Evolutionary conservation across 1,139 yeast species (phyloP), one percentile per base, ranked within the genome.

Genomic region (Yamadazyma buinensis): DNA sequence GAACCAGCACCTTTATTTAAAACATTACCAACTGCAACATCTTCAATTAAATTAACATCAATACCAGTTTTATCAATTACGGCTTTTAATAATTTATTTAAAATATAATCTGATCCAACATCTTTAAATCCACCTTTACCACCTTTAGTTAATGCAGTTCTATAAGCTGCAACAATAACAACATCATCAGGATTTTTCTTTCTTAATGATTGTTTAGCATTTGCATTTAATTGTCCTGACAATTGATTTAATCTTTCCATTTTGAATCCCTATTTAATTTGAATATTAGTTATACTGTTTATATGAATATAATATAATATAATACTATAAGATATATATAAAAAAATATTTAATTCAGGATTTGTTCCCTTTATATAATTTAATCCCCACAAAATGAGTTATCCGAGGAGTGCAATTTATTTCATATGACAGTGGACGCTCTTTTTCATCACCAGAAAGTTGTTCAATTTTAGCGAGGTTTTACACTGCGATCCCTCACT

Each of bases 1-100:
- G 90, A 95, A 54, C 96, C 96, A 28, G 95, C 94, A 40, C 95
- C 96, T 37, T 77, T 75, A 64, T 87, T 86, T 54, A 88, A 72
- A 29, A 87, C 96, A 57, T 90, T 88, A 52, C 97, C 97, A 44
- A 84, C 79, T 26, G 83, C 82, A 43, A 88, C 80, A 51, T 88
- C 97, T 50, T 83, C 95, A 44, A 88, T 77, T 50, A 77, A 57
- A 42, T 64, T 59, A 34, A 80, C 78, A 57, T 84, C 87, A 41
- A 80, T 70, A n/a, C 78, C 65, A 35, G 80, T 67, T 49, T 72
- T 75, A 40, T 72, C 71, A 41, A 87, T 54, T 46, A 85, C 73
- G 30, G 77, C 83, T 42, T 67, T 64, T 43, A 87, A 64, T 42
- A 88, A 77, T 47, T 75, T 75, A 47, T 76, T 61, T 40, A 87